Evolutionary conservation across 106 monocot species (phyloP), one percentile per base, ranked within the genome.

Genomic region (Agapanthus africanus): DNA sequence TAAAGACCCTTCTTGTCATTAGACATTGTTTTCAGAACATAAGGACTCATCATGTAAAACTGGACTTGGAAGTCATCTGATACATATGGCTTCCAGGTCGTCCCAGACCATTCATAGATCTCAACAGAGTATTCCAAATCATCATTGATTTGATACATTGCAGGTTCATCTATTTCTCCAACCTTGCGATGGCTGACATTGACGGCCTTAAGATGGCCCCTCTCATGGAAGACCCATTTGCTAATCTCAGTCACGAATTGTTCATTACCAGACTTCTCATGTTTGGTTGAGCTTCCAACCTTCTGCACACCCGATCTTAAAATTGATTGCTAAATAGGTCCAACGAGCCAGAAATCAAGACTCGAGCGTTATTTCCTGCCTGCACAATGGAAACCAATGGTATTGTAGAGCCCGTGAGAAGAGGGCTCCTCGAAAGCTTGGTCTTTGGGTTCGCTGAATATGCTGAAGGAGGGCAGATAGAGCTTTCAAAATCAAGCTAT

Each of bases 1-100:
- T 87, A 99, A 69, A 87, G 76, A 50, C 93, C 99, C 93, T 93
- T 87, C 49, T 85, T 54, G 63, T 99, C 67, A 72, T 71, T 80
- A 23, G 99, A 85, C 75, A 99, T 57, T 14, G 84, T 85, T 73
- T 93, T 93, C 77, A 99, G 71, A 10, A 99, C 83, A 60, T 99
- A 99, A 63, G 93, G 99, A 66, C 99, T 99, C 99, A 99, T 99
- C 93, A 93, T 99, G 75, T 92, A 99, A 71, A 99, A 99, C 67
- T 93, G 99, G 69, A 93, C 77, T 72, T 99, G 99, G 63, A 99
- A 90, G 80, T 99, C 99, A 90, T 99, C 79, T 38, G 93, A 87
- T 42, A 85, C 51, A 70, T 99, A 99, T 18, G 99, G 90, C 54
- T 81, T 71, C 99, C 93, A 99, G 65, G 79, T 83, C 37, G 78